Conservation (phyloP, 768 basidiomycete species). For the Suillus bovinus region DNA sequence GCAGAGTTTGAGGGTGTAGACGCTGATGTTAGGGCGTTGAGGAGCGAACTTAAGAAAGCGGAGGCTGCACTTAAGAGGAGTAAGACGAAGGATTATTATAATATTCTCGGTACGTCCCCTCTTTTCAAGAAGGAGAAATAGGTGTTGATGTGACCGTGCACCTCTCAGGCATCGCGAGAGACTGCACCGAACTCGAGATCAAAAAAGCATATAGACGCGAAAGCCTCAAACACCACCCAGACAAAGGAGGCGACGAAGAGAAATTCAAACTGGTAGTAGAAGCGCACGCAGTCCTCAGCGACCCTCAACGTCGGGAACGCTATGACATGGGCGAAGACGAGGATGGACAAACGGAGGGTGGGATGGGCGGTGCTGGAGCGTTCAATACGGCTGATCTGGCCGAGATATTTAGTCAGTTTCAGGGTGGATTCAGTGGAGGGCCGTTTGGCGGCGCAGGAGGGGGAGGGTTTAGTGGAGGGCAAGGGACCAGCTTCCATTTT, state of each 20-base stretch:
- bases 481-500: conserved; percentile 30
- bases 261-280: conserved; percentile 91
- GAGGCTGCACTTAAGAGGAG: conserved; percentile 82
- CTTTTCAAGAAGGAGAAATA: neutral
- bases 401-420: conserved; percentile 66
- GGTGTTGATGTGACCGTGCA: neutral
- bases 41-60: conserved; percentile 73
- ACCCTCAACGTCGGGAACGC: conserved; percentile 66
- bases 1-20: conserved; percentile 64
- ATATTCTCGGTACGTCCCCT: conserved; percentile 52
- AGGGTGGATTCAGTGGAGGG: conserved; percentile 36
- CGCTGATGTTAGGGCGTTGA: conserved; percentile 61
- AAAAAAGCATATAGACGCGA: conserved; percentile 92
- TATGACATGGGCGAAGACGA: conserved; percentile 86
- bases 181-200: conserved; percentile 70
- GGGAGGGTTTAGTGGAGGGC: conserved; percentile 26
- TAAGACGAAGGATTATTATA: conserved; percentile 90
- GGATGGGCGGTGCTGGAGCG: conserved; percentile 42
- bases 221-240: conserved; percentile 83
- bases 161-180: conserved; percentile 45
- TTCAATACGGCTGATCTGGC: conserved; percentile 56
- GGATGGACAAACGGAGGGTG: conserved; percentile 55
- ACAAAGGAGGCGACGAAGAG: conserved; percentile 95
- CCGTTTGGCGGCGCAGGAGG: conserved; percentile 22
- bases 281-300: conserved; percentile 80